Conservation (phyloP, 2,329 filamentous ascomycete species). For the Aspergillus thermomutatus region DNA sequence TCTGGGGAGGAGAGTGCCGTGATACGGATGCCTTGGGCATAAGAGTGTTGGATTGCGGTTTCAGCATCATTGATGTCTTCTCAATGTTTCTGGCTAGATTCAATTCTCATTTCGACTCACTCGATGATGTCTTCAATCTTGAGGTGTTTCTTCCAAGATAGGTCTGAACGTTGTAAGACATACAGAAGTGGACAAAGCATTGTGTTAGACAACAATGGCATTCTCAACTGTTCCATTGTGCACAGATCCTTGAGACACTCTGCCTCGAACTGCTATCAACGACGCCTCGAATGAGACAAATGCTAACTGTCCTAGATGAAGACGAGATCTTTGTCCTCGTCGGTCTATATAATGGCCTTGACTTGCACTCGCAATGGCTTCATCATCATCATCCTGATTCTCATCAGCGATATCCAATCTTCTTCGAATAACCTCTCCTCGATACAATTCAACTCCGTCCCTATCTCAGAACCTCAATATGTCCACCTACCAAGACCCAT, state of each 20-base stretch:
- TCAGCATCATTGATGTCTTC: not conserved
- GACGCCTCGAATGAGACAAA: not conserved
- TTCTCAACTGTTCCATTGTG: not conserved
- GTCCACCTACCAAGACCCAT: not conserved
- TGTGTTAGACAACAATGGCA: not conserved
- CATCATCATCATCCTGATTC: not conserved
- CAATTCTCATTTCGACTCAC: not conserved
- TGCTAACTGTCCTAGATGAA: not conserved
- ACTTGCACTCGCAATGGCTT: not conserved
- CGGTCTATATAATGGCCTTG: not conserved
- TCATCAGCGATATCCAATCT: not conserved
- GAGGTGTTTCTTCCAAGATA: not conserved
- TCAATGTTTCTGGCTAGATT: not conserved
- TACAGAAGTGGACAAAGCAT: not conserved
- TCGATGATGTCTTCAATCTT: not conserved
- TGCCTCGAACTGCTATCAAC: not conserved
- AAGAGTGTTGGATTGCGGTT: not conserved
- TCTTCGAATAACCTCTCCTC: not conserved
- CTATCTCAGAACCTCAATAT: not conserved
- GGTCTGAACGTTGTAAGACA: not conserved
- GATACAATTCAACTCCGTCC: not conserved
- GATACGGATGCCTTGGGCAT: constrained; percentile 25
- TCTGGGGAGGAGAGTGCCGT: constrained; percentile 26
- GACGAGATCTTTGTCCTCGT: not conserved
- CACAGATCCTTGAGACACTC: not conserved